phyloP scores from a whole-genome alignment of 148 eudicot genomes.

The Hydrangea macrophylla region DNA sequence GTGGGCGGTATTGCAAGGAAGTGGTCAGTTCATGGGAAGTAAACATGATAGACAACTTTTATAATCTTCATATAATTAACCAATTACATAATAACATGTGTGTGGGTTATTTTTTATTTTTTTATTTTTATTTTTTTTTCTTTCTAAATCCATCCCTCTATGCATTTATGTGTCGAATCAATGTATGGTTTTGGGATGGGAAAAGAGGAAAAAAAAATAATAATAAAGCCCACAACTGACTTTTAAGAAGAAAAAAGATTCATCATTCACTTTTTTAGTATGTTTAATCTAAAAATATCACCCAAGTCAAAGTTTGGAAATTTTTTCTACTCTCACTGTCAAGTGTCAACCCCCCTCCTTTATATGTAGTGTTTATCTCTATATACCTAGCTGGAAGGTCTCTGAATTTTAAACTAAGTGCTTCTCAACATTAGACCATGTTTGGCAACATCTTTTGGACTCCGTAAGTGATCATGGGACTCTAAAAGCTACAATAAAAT shows the following conservation, averaged over 20 bases:
- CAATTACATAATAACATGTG: neutral
- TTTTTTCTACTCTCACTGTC: neutral
- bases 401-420: too few relatives aligned
- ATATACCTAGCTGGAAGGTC: neutral
- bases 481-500: too few relatives aligned
- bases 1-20: neutral
- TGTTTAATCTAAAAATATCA: neutral
- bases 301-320: neutral
- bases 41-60: neutral
- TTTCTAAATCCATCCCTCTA: slow-evolving; percentile 31
- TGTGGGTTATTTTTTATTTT: too few relatives aligned
- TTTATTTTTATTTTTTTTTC: neutral
- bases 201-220: slow-evolving; percentile 17
- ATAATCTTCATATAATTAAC: too few relatives aligned
- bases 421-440: neutral
- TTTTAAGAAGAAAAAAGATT: slow-evolving; percentile 32
- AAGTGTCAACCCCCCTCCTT: neutral
- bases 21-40: neutral
- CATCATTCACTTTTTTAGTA: slow-evolving; percentile 18
- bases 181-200: neutral
- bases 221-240: slow-evolving; percentile 33
- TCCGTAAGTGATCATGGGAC: too few relatives aligned
- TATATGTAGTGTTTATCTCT: neutral
- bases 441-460: too few relatives aligned
- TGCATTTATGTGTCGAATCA: slow-evolving; percentile 25